These are phyloP conservation scores for Gossypium bickii DNA, from an alignment of 345 rosid species.

Conservation along the genomic window DNA sequence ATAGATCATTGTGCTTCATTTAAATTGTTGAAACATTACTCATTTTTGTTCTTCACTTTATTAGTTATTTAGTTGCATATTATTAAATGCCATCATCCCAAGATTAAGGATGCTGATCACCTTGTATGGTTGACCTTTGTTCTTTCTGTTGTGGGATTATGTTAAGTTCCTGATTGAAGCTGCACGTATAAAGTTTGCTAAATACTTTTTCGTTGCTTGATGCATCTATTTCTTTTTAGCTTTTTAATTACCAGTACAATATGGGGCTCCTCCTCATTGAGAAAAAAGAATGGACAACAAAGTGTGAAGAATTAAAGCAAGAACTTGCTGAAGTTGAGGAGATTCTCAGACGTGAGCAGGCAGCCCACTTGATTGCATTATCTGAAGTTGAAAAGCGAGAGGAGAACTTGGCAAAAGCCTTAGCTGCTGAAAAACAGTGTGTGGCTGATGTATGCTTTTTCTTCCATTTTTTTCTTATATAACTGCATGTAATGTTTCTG, in stretches of 20 bases:
- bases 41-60: not conserved
- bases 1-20: not conserved
- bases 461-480: not conserved
- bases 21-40: not conserved
- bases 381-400: conserved; percentile 66
- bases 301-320: conserved; percentile 46
- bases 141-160: not conserved
- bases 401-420: conserved; percentile 60
- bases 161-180: not conserved
- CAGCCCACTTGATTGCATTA: conserved; percentile 51
- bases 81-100: not conserved
- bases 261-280: conserved; percentile 91
- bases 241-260: conserved; percentile 76
- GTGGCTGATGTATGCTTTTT: conserved; percentile 54
- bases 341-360: conserved; percentile 71
- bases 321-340: conserved; percentile 55
- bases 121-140: not conserved
- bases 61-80: not conserved
- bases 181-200: not conserved
- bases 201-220: not conserved
- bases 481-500: not conserved
- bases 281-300: conserved; percentile 63
- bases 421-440: conserved; percentile 52
- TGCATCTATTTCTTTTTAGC: conserved; percentile 30
- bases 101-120: not conserved